phyloP scores from a whole-genome alignment of 805 yeast species.

The Hanseniaspora occidentalis region DNA sequence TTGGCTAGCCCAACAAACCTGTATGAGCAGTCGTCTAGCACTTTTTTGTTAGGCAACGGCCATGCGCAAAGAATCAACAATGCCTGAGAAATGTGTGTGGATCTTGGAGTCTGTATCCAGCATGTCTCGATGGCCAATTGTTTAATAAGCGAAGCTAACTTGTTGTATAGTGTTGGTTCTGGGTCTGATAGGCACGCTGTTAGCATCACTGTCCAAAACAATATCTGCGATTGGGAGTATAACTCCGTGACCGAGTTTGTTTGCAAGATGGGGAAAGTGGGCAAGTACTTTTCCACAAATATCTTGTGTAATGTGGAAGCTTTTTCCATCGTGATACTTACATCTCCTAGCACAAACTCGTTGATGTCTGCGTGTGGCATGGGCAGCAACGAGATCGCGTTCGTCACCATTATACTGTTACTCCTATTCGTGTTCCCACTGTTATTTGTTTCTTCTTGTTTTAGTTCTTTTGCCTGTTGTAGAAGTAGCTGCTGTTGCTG shows the following conservation, averaged over 20 bases:
- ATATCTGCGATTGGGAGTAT: constrained; percentile 67
- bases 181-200: constrained; percentile 83
- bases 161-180: constrained; percentile 68
- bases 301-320: constrained; percentile 63
- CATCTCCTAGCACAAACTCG: constrained; percentile 70
- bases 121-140: constrained; percentile 85
- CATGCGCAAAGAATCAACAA: constrained; percentile 71
- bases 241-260: constrained; percentile 62
- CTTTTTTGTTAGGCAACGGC: constrained; percentile 90
- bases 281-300: constrained; percentile 55
- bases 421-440: not conserved
- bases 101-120: constrained; percentile 86
- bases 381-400: constrained; percentile 18
- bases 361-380: constrained; percentile 28
- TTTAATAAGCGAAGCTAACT: constrained; percentile 64
- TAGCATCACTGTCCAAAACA: constrained; percentile 84
- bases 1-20: constrained; percentile 83
- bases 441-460: no score
- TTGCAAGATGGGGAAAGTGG: constrained; percentile 68
- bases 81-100: constrained; percentile 89
- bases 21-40: constrained; percentile 82
- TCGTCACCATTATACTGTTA: constrained; percentile 11
- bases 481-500: no score
- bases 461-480: no score
- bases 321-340: constrained; percentile 47